Evolutionary conservation across 2,329 filamentous ascomycete genomes (phyloP).

Genomic region (Lojkania enalia): DNA sequence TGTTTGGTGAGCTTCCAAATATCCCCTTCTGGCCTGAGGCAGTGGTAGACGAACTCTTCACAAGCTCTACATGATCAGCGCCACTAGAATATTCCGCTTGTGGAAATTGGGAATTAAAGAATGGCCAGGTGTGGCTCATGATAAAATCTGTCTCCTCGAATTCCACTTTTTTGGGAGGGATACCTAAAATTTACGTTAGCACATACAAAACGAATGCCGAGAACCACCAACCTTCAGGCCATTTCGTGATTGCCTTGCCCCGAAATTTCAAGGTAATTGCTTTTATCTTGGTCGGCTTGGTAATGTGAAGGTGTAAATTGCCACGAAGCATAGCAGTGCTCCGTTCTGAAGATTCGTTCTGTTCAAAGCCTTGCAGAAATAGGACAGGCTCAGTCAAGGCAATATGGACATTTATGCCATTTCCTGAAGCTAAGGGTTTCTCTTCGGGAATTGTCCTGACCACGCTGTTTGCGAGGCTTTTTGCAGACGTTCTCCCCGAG

Average conservation of each 20-base stretch:
- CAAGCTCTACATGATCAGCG: slow-evolving; percentile 64
- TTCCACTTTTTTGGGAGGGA: slow-evolving; percentile 83
- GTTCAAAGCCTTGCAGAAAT: slow-evolving; percentile 78
- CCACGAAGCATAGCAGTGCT: slow-evolving; percentile 84
- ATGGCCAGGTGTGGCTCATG: slow-evolving; percentile 85
- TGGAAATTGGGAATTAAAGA: slow-evolving; percentile 79
- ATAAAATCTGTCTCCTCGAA: slow-evolving; percentile 82
- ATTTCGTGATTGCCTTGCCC: slow-evolving; percentile 85
- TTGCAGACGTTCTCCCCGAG: slow-evolving; percentile 37
- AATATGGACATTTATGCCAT: slow-evolving; percentile 74
- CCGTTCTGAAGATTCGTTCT: slow-evolving; percentile 64
- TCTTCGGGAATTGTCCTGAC: slow-evolving; percentile 48
- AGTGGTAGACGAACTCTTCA: slow-evolving; percentile 46
- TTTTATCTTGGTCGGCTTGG: slow-evolving; percentile 92
- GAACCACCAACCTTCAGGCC: slow-evolving; percentile 73
- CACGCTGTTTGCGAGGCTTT: slow-evolving; percentile 38
- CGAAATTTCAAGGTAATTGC: slow-evolving; percentile 84
- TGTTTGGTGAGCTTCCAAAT: slow-evolving; percentile 51
- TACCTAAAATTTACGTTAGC: slow-evolving; percentile 55
- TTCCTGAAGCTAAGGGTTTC: slow-evolving; percentile 78
- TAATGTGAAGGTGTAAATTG: slow-evolving; percentile 76
- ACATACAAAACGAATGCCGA: neutral
- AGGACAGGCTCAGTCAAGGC: slow-evolving; percentile 78
- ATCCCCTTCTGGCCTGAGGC: slow-evolving; percentile 30
- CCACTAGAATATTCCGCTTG: slow-evolving; percentile 63